Base-by-base conservation (phyloP, 306 rosid genomes). In the Acacia confusa region DNA sequence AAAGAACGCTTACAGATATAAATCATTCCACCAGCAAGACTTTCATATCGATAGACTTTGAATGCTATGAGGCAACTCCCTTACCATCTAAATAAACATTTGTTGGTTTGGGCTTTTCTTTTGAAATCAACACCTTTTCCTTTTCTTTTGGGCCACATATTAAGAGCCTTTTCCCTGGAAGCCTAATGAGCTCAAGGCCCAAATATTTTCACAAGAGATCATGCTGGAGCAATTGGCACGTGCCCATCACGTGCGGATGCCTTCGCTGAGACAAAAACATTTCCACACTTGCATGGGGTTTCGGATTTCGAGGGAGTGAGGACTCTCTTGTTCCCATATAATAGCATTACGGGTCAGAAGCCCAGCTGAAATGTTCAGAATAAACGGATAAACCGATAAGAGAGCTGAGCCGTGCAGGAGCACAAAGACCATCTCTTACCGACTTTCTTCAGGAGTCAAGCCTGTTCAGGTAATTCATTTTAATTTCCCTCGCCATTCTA, bases 341-440 rank as follows among this genome's bases (percentile, higher is more conserved):
- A 22, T 1, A 57, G 15, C 15, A 58, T 58, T 16, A 58, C 15
- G 66, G 66, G 38, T 0, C 20, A 57, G 4, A 57, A n/a, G 63
- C 61, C 61, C 28, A 57, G 64, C 64, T 10, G 38, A 27, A 65
- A 17, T 17, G 44, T 12, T 0, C 36, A 14, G 14, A 69, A n/a
- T 40, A 10, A 44, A 41, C 57, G 57, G 75, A 70, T 43, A 70
- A 70, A 45, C 53, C 53, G 74, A 69, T 69, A 69, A 41, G 53
- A 32, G 57, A 4, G 9, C n/a, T 47, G 14, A 1, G 72, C 27
- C 9, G 25, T 9, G 15, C 74, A 22, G 25, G 3, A 44, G 10
- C 44, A 28, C 74, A 69, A 38, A 44, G 4, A 43, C 55, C 12
- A n/a, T 41, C 32, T 22, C 20, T 41, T 17, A 3, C 19, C 74